Evolutionary conservation across 345 rosid genomes (phyloP).

Genomic region (Acer saccharum): DNA sequence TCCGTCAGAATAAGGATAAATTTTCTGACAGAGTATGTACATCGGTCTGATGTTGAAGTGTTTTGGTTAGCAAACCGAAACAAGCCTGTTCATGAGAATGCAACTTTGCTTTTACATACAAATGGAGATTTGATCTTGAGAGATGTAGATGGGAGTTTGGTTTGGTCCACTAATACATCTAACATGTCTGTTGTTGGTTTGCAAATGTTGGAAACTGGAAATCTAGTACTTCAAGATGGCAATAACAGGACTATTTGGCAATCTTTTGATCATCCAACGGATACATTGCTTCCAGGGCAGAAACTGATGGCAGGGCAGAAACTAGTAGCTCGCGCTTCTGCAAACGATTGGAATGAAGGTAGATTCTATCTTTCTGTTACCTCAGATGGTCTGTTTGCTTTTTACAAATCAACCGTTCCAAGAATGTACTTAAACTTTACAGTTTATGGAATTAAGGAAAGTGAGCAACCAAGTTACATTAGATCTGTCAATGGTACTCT

Average conservation of each 20-base stretch:
- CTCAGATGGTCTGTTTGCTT: background rate
- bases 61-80: no score
- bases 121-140: no score
- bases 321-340: background rate
- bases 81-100: no score
- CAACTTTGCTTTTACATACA: no score
- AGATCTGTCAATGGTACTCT: background rate
- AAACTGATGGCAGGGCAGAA: background rate
- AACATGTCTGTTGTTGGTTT: constrained; percentile 16
- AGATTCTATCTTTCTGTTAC: background rate
- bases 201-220: background rate
- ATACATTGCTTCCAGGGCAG: constrained; percentile 15
- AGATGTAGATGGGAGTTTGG: background rate
- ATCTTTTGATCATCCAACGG: constrained; percentile 23
- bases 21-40: no score
- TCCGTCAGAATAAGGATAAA: no score
- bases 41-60: no score
- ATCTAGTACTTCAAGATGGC: constrained; percentile 20
- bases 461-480: background rate
- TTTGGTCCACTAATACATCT: constrained; percentile 15
- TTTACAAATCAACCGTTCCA: background rate
- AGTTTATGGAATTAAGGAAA: background rate
- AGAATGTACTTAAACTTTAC: background rate
- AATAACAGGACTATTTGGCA: constrained; percentile 19
- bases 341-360: background rate